Conservation (phyloP, 371 early-diverging fungal genomes). For the Mortierella sp. region DNA sequence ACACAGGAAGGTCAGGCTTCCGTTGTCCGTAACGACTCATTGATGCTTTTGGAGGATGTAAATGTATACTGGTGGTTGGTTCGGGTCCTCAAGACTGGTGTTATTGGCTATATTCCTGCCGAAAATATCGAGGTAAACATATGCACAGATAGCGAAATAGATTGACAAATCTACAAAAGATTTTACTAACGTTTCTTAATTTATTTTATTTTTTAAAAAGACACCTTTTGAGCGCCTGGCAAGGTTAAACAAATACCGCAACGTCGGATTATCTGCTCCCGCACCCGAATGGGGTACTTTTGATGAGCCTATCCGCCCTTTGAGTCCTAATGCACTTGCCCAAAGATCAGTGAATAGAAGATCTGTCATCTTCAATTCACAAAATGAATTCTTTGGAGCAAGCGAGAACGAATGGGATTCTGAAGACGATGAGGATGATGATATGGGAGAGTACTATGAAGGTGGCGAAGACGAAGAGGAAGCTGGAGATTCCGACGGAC, state of each 20-base stretch:
- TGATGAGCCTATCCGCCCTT: constrained; percentile 47
- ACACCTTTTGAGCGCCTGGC: constrained; percentile 93
- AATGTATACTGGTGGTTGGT: constrained; percentile 99
- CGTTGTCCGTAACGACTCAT: constrained; percentile 88
- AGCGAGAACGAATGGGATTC: constrained; percentile 60
- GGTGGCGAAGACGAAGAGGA: constrained; percentile 42
- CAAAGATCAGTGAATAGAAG: constrained; percentile 28
- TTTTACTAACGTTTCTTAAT: background rate
- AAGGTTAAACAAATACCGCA: constrained; percentile 88
- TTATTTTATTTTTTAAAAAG: constrained; percentile 47
- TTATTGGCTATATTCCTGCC: constrained; percentile 96
- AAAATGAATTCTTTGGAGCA: constrained; percentile 46
- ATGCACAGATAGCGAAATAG: constrained; percentile 14
- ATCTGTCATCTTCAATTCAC: constrained; percentile 47
- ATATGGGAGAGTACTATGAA: constrained; percentile 57
- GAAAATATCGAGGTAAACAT: constrained; percentile 90
- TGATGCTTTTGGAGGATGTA: constrained; percentile 92
- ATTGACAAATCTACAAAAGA: constrained; percentile 57
- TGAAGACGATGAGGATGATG: constrained; percentile 34
- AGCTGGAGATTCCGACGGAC: constrained; percentile 23
- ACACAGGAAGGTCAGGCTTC: constrained; percentile 95
- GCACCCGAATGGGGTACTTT: constrained; percentile 53
- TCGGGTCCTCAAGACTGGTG: constrained; percentile 85
- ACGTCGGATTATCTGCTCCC: constrained; percentile 77
- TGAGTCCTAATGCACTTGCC: constrained; percentile 29